Conservation (phyloP, 2,329 filamentous ascomycete species). For the Alternaria conjuncta region DNA sequence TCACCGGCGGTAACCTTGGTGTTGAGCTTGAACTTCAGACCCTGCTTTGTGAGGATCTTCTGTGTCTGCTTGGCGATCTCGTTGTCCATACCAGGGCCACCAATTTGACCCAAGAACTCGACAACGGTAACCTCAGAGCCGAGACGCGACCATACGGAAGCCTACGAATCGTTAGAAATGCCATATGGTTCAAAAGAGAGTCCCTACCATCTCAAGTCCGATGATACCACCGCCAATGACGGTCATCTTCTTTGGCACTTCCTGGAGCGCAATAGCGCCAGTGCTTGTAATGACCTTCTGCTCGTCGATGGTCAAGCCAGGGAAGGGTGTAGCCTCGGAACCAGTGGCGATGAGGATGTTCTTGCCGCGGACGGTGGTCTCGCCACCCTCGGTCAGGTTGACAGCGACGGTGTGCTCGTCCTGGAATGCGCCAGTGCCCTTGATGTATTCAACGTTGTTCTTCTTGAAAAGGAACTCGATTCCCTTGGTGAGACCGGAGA, state of each 20-base stretch:
- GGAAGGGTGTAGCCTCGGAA: slow-evolving; percentile 94
- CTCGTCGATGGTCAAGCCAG: slow-evolving; percentile 94
- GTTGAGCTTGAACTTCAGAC: slow-evolving; percentile 96
- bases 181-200: neutral
- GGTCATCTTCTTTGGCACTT: slow-evolving; percentile 94
- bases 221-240: slow-evolving; percentile 99
- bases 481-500: slow-evolving; percentile 89
- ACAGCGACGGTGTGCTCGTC: slow-evolving; percentile 93
- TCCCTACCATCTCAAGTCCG: slow-evolving; percentile 86
- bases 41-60: slow-evolving; percentile 95
- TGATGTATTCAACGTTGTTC: slow-evolving; percentile 98
- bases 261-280: slow-evolving; percentile 84
- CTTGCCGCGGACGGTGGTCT: slow-evolving; percentile 86
- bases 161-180: slow-evolving; percentile 51
- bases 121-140: slow-evolving; percentile 96
- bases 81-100: slow-evolving; percentile 94
- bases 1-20: slow-evolving; percentile 94
- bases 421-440: slow-evolving; percentile 85
- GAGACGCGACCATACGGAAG: slow-evolving; percentile 93
- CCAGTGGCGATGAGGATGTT: slow-evolving; percentile 98
- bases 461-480: slow-evolving; percentile 99
- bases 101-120: slow-evolving; percentile 94
- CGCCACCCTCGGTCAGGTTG: slow-evolving; percentile 86
- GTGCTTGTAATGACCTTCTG: slow-evolving; percentile 97
- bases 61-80: slow-evolving; percentile 91